A percentile compares a stretch with the other conserved stretches of the same genome.
These are phyloP conservation scores for Neurospora sp. DNA, from an alignment of 495 filamentous ascomycete species.

Conservation along the genomic window DNA sequence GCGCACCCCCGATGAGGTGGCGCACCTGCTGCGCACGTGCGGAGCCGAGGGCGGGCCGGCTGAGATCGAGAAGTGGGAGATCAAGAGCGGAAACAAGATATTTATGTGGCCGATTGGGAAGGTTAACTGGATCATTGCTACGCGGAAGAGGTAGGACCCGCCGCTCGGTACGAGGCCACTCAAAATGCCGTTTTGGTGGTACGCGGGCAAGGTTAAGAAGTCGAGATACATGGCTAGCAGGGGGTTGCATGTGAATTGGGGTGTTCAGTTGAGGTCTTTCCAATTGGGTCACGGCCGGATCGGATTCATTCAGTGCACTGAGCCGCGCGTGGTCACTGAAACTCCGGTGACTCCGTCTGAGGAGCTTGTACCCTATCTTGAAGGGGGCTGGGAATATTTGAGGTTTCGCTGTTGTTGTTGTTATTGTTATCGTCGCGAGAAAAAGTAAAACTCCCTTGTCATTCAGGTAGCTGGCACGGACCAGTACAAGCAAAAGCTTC, in stretches of 20 bases:
- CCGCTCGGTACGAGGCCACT: not conserved
- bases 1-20: slow-evolving; percentile 53
- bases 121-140: slow-evolving; percentile 41
- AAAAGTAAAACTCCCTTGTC: not conserved
- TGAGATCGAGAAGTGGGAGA: slow-evolving; percentile 36
- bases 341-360: not conserved
- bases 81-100: slow-evolving; percentile 39
- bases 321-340: not conserved
- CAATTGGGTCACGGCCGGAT: not conserved
- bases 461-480: not conserved
- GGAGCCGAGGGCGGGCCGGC: slow-evolving; percentile 31
- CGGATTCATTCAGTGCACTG: not conserved
- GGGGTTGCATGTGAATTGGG: not conserved
- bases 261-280: not conserved
- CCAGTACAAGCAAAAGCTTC: not conserved
- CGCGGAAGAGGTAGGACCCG: slow-evolving; percentile 15
- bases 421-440: not conserved
- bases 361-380: not conserved
- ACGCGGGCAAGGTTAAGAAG: not conserved
- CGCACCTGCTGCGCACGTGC: slow-evolving; percentile 42
- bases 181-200: not conserved
- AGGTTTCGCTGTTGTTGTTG: not conserved
- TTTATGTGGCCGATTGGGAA: slow-evolving; percentile 41
- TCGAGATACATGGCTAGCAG: not conserved
- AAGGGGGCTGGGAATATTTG: not conserved